These are phyloP conservation scores for Fusarium haematococcum DNA, from an alignment of 2,329 filamentous ascomycete genomes.

Conservation along the genomic window DNA sequence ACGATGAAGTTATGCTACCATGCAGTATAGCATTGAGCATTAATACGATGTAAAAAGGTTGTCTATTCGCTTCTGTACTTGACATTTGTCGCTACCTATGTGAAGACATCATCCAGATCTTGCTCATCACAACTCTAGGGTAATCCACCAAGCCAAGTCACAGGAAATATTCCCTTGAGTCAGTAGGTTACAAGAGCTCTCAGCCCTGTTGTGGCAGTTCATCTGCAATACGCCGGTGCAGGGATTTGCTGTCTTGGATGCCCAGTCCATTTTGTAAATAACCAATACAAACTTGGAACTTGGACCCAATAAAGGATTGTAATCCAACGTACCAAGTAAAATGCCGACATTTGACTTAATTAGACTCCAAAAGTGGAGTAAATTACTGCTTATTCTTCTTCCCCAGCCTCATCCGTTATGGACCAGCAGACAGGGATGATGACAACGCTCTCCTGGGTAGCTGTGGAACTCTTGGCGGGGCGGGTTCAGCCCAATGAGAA, in stretches of 20 bases:
- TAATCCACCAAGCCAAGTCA: neutral
- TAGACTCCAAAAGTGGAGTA: too few species aligned
- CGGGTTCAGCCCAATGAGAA: neutral
- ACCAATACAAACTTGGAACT: neutral
- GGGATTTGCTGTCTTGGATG: neutral
- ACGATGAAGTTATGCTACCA: too few species aligned
- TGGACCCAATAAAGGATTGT: neutral
- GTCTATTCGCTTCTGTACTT: too few species aligned
- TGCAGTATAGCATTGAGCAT: too few species aligned
- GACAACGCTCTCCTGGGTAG: neutral
- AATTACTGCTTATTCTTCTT: too few species aligned
- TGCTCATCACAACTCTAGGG: neutral
- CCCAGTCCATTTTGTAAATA: neutral
- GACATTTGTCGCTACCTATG: too few species aligned
- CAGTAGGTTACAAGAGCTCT: neutral
- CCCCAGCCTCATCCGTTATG: neutral
- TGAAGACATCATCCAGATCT: too few species aligned
- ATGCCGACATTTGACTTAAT: neutral
- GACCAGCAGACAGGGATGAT: neutral
- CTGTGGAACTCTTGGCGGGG: neutral
- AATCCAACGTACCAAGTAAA: neutral
- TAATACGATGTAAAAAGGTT: too few species aligned
- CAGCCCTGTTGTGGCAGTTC: neutral
- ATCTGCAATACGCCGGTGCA: neutral
- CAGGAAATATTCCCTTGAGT: neutral